These are phyloP conservation scores for Trichoderma arundinaceum DNA, from an alignment of 2,329 filamentous ascomycete genomes.

Conservation along the genomic window DNA sequence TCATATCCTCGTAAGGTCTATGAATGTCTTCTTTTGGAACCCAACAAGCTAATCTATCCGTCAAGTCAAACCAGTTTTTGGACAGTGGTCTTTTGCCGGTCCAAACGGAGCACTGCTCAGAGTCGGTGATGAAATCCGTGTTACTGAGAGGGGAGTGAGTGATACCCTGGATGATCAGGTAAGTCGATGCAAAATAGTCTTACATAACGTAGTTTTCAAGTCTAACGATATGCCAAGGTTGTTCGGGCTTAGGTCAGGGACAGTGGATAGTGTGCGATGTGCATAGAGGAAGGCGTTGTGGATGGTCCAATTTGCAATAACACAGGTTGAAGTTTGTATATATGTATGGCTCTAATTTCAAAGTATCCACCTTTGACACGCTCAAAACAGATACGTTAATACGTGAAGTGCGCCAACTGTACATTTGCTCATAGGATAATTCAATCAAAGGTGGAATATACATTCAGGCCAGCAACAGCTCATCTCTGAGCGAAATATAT, in stretches of 20 bases:
- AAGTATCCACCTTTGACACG: neutral
- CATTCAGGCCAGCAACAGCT: neutral
- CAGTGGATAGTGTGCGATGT: neutral
- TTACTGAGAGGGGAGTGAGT: conserved; percentile 26
- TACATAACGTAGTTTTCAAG: neutral
- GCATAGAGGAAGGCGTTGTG: neutral
- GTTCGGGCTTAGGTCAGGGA: neutral
- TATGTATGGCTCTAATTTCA: neutral
- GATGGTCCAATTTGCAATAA: neutral
- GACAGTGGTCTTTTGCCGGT: conserved; percentile 34
- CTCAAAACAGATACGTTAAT: neutral
- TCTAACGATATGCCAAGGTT: neutral
- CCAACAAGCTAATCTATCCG: neutral
- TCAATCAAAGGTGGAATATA: neutral
- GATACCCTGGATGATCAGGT: conserved; percentile 1
- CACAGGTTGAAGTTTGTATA: neutral
- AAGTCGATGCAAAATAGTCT: neutral
- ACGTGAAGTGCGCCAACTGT: neutral
- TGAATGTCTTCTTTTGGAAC: neutral
- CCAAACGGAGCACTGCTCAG: conserved; percentile 33
- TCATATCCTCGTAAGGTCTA: conserved; percentile 33
- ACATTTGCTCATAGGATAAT: neutral
- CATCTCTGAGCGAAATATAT: neutral
- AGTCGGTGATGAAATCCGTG: conserved; percentile 38
- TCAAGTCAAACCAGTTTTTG: conserved; percentile 36